Evolutionary conservation across 768 basidiomycete genomes (phyloP), one percentile per base, ranked within the genome.

Genomic region (Mycena rosella): DNA sequence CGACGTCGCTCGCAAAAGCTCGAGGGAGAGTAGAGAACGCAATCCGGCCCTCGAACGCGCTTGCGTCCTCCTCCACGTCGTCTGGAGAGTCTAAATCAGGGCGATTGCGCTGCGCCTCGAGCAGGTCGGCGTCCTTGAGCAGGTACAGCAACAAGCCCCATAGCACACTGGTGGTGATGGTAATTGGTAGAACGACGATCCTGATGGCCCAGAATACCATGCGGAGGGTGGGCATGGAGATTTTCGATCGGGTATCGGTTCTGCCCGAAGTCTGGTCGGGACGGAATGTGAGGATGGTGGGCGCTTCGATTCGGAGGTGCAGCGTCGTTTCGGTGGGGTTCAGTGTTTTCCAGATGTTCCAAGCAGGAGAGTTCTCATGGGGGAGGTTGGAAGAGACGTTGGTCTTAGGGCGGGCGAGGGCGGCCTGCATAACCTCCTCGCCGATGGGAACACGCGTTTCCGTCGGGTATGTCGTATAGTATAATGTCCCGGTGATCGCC

Each of bases 111-210:
- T 96, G 95, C 3, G 94, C 92, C 73, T 96, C 96, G 38, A 98
- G 85, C 0, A 96, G 87, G 65, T 99, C 96, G 0, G 95, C 89
- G 70, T 97, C 91, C 81, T 96, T 97, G 67, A 98, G 82, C 2
- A 99, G 84, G 75, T 96, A 96, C 13, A 95, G 83, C 10, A 97
- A 82, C 14, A 99, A 79, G 10, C 87, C 84, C 76, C 93, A 98
- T 13, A 99, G 83, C 5, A 86, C 78, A 27, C 85, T 80, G 9
- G 92, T 93, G 0, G 96, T 97, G 7, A 84, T 84, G 10, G 88
- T 86, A 75, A 98, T 96, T 0, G 97, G 97, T 0, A 96, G 78
- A 2, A 95, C 81, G 77, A 98, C 88, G 68, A 96, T 92, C 78
- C 93, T 94, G 72, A 91, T 70, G 27, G 94, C 77, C 90, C 94